Evolutionary conservation across 768 basidiomycete species (phyloP).

Genomic region (Tylopilus balloui): DNA sequence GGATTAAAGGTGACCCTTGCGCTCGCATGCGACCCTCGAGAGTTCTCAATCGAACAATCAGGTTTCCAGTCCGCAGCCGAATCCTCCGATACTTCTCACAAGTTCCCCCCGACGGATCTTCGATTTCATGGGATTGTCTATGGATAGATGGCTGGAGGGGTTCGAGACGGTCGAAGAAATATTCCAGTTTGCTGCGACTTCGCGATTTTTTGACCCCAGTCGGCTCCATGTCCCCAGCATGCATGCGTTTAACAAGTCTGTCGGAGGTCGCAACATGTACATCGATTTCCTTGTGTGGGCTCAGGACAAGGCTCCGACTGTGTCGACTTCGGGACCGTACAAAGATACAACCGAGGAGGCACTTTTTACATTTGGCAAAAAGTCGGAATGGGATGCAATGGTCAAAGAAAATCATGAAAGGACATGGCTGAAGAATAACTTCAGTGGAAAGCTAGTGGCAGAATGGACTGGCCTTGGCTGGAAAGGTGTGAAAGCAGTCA

Average conservation of each 20-base stretch:
- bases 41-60: slow-evolving; percentile 22
- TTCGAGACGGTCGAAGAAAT: slow-evolving; percentile 51
- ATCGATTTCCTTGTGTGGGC: slow-evolving; percentile 53
- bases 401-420: slow-evolving; percentile 25
- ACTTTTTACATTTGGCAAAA: slow-evolving; percentile 48
- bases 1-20: slow-evolving; percentile 51
- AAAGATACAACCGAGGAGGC: slow-evolving; percentile 40
- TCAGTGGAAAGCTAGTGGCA: slow-evolving; percentile 47
- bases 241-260: slow-evolving; percentile 40
- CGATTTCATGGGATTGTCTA: slow-evolving; percentile 53
- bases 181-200: slow-evolving; percentile 56
- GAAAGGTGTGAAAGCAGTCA: slow-evolving; percentile 45
- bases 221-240: slow-evolving; percentile 32
- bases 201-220: slow-evolving; percentile 48
- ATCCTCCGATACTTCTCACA: slow-evolving; percentile 45
- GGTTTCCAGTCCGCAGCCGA: slow-evolving; percentile 27
- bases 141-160: slow-evolving; percentile 46
- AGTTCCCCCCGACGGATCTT: slow-evolving; percentile 46
- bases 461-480: slow-evolving; percentile 52
- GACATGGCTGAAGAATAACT: slow-evolving; percentile 39
- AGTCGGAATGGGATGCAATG: slow-evolving; percentile 42
- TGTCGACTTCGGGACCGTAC: slow-evolving; percentile 11
- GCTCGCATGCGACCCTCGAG: neutral
- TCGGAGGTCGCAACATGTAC: slow-evolving; percentile 53
- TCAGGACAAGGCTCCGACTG: slow-evolving; percentile 19